Base-by-base conservation (phyloP, 345 rosid genomes). In the Carallia brachiata region DNA sequence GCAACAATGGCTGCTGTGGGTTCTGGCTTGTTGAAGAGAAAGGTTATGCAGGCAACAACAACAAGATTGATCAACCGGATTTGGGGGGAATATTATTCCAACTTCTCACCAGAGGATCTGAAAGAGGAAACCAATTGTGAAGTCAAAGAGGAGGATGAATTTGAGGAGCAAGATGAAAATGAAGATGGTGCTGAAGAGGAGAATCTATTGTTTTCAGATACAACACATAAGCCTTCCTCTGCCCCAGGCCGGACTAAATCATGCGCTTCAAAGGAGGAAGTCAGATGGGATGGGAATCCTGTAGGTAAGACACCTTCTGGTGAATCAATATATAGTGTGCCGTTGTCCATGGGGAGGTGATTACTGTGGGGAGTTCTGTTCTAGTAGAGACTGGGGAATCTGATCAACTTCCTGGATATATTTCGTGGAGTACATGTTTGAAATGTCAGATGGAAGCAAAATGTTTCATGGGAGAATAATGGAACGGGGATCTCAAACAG, bases 31-130 rank as follows among this genome's bases (percentile, higher is more conserved):
- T 85, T 91, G 50, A 89, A 78, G 66, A 84, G 85, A 74, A 79
- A 84, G 76, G 94, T 73, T 61, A 93, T 93, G 98, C 92, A 77
- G 78, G 97, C 94, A 3, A 91, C 98, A 53, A 87, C 92, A 65
- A 93, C 98, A 52, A 80, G 75, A 70, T 80, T 91, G 19, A 82
- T 93, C 72, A 87, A 88, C 77, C 87, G 91, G 74, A 85, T 91
- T 53, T 93, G 97, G 98, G 95, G 93, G 1, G 93, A 89, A 60
- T 89, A 73, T 78, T 93, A 80, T 75, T 91, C 93, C 7, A 87
- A 83, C 48, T 68, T 67, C 67, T 74, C 68, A 0, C 77, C 77
- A 56, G 72, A 77, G 56, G 53, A 63, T 55, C 6, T 44, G 30
- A 48, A 71, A 17, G 73, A 37, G 37, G 78, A 12, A 69, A 19